phyloP scores from a whole-genome alignment of 305 asterid species.

The Stenogyne calaminthoides region DNA sequence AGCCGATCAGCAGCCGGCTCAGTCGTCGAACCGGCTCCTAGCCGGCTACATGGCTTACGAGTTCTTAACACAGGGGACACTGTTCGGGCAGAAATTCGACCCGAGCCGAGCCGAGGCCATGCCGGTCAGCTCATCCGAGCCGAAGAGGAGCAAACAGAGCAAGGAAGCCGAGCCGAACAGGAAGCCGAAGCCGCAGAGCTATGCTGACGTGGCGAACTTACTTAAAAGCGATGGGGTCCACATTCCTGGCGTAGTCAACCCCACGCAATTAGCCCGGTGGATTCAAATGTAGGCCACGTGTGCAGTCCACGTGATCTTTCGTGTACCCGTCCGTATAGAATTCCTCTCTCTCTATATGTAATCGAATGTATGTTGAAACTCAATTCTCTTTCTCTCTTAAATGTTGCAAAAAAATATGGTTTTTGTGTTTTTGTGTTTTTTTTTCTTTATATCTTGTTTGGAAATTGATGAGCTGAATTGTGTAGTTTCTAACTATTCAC shows the following conservation, averaged over 20 bases:
- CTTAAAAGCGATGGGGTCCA: constrained; percentile 60
- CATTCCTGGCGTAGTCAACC: constrained; percentile 70
- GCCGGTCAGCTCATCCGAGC: constrained; percentile 36
- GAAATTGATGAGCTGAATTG: too few relatives aligned
- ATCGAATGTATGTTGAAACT: constrained; percentile 11
- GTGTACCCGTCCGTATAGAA: constrained; percentile 23
- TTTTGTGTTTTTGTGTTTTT: not conserved
- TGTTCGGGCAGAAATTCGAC: constrained; percentile 58
- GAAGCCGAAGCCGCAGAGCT: constrained; percentile 47
- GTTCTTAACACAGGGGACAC: constrained; percentile 53
- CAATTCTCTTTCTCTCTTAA: not conserved
- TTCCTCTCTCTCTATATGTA: constrained; percentile 1
- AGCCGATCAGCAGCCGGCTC: constrained; percentile 36
- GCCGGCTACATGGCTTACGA: constrained; percentile 81
- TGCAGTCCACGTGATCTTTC: constrained; percentile 21
- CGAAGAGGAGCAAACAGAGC: constrained; percentile 34
- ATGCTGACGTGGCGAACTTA: constrained; percentile 61
- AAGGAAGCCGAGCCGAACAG: constrained; percentile 43
- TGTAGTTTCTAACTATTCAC: not conserved
- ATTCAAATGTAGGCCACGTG: constrained; percentile 55
- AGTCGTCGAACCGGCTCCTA: constrained; percentile 48
- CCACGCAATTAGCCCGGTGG: constrained; percentile 69
- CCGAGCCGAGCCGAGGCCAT: constrained; percentile 57
- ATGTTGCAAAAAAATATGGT: not conserved
- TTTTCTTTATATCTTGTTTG: too few relatives aligned